Percentiles rank a stretch among this genome's conserved stretches.
These are phyloP conservation scores for Coemansia aciculifera DNA, from an alignment of 192 early-diverging fungal species.

Conservation along the genomic window DNA sequence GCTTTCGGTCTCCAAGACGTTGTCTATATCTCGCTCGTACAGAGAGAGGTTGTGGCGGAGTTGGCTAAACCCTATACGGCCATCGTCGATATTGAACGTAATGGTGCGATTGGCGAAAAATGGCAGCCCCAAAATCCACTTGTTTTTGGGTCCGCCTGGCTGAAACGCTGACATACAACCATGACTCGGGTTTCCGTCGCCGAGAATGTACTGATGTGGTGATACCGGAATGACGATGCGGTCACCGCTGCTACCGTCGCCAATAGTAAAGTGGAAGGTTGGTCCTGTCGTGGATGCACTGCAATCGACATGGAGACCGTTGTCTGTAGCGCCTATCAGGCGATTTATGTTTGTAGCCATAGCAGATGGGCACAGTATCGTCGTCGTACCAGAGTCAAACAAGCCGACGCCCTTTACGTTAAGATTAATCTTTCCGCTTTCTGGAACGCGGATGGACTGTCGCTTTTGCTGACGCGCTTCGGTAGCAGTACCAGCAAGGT, in stretches of 20 bases:
- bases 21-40: constrained; percentile 7
- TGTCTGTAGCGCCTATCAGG: constrained; percentile 39
- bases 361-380: constrained; percentile 34
- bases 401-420: constrained; percentile 22
- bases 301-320: constrained; percentile 47
- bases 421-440: constrained; percentile 7
- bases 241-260: not conserved
- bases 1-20: not conserved
- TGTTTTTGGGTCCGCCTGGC: constrained; percentile 39
- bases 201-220: constrained; percentile 45
- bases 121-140: constrained; percentile 50
- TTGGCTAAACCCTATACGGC: constrained; percentile 36
- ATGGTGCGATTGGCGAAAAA: constrained; percentile 47
- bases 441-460: constrained; percentile 9
- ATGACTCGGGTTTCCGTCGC: constrained; percentile 35
- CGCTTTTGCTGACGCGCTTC: not conserved
- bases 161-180: constrained; percentile 56
- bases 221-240: constrained; percentile 17
- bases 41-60: not conserved
- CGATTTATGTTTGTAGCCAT: constrained; percentile 47
- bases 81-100: constrained; percentile 44
- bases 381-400: constrained; percentile 50
- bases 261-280: constrained; percentile 31
- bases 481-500: not conserved
- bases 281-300: constrained; percentile 33